Evolutionary conservation across 225 moss, liverwort and hornwort genomes (phyloP).

Genomic region (Polytrichum formosum): DNA sequence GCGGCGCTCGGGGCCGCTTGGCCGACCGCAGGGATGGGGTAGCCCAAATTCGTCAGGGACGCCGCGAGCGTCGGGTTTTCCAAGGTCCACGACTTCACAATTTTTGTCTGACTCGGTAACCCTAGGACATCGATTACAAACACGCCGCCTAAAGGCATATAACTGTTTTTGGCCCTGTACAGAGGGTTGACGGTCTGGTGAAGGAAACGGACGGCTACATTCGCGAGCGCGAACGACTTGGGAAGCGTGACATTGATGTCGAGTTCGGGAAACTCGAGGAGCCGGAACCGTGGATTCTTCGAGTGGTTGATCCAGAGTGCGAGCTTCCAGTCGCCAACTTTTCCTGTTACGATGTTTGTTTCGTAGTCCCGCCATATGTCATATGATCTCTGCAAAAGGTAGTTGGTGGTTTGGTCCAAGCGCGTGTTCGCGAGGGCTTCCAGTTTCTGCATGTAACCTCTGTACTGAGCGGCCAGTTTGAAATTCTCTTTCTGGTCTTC

Average conservation of each 20-base stretch:
- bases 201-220: slow-evolving; percentile 76
- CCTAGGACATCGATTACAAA: slow-evolving; percentile 91
- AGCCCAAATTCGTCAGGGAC: slow-evolving; percentile 61
- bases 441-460: slow-evolving; percentile 66
- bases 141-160: slow-evolving; percentile 85
- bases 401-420: slow-evolving; percentile 73
- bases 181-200: slow-evolving; percentile 77
- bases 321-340: slow-evolving; percentile 75
- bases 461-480: slow-evolving; percentile 75
- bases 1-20: slow-evolving; percentile 63
- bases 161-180: slow-evolving; percentile 61
- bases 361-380: slow-evolving; percentile 63
- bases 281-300: slow-evolving; percentile 78
- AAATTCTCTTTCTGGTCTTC: slow-evolving; percentile 79
- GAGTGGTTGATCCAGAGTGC: slow-evolving; percentile 87
- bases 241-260: slow-evolving; percentile 68
- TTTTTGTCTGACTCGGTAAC: slow-evolving; percentile 65
- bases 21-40: slow-evolving; percentile 90
- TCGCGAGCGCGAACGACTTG: slow-evolving; percentile 86
- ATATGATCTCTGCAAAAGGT: slow-evolving; percentile 81
- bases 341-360: slow-evolving; percentile 60
- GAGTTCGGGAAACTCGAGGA: slow-evolving; percentile 79
- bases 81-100: slow-evolving; percentile 82
- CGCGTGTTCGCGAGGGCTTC: slow-evolving; percentile 61
- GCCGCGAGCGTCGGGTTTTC: slow-evolving; percentile 62